A percentile compares a stretch with the other conserved stretches of the same genome.
phyloP scores from a whole-genome alignment of 2,329 filamentous ascomycete species.

The Hymenoscyphus salicellus region DNA sequence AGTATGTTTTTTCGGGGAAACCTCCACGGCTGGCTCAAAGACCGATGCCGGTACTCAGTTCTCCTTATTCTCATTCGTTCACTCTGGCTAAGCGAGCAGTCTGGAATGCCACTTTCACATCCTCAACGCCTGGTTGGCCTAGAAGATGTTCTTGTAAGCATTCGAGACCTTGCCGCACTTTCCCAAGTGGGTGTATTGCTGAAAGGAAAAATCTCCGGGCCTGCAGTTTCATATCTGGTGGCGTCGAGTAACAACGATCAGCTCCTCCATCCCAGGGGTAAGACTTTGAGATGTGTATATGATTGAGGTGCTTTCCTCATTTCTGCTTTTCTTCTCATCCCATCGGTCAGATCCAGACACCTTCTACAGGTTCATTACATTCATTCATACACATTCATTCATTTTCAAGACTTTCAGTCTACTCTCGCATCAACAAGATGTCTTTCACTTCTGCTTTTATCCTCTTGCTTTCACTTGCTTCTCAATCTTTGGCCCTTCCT shows the following conservation, averaged over 20 bases:
- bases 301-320: background rate
- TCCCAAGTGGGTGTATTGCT: background rate
- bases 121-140: background rate
- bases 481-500: constrained; percentile 10
- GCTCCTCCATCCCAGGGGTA: background rate
- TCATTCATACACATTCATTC: constrained; percentile 1
- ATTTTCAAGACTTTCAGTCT: constrained; percentile 1
- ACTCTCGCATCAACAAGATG: constrained; percentile 6
- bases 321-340: background rate
- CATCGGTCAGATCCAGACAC: background rate
- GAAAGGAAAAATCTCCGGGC: background rate
- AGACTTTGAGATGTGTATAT: background rate
- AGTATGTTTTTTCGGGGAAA: background rate
- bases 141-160: background rate
- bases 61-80: background rate
- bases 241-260: background rate
- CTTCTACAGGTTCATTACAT: constrained; percentile 2
- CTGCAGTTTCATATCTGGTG: background rate
- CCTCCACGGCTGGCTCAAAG: background rate
- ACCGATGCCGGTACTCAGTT: background rate
- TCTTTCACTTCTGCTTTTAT: constrained; percentile 7
- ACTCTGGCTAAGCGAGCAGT: background rate
- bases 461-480: constrained; percentile 6
- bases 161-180: background rate
- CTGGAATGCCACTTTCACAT: background rate